Evolutionary conservation across 2,329 filamentous ascomycete species (phyloP).

Genomic region (Mariannaea elegans): DNA sequence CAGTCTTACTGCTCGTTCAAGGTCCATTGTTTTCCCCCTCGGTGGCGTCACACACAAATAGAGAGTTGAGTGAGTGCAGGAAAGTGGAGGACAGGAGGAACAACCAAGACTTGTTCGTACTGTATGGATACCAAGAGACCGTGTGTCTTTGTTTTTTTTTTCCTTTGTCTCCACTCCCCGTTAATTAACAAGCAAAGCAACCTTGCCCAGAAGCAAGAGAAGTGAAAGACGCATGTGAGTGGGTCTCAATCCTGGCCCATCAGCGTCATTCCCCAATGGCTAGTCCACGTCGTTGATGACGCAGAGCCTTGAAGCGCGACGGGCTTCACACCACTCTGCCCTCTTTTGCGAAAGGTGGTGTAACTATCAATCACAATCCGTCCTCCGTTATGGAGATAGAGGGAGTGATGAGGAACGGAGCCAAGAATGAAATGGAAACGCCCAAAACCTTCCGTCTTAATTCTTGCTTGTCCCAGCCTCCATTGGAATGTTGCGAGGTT

Average conservation of each 20-base stretch:
- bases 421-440: background rate
- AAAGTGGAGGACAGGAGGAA: conserved; percentile 8
- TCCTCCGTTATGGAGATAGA: background rate
- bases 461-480: background rate
- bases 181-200: conserved; percentile 15
- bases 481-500: conserved; percentile 5
- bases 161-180: conserved; percentile 29
- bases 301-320: conserved; percentile 32
- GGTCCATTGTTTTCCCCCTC: conserved; percentile 8
- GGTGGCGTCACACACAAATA: conserved; percentile 20
- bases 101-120: conserved; percentile 12
- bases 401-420: background rate
- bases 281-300: conserved; percentile 35
- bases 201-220: conserved; percentile 21
- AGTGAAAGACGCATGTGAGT: conserved; percentile 19
- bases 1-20: conserved; percentile 11
- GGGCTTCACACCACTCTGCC: conserved; percentile 21
- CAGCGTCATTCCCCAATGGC: conserved; percentile 39
- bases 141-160: conserved; percentile 20
- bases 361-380: conserved; percentile 11
- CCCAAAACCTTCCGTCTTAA: conserved; percentile 3
- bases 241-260: conserved; percentile 22
- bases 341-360: conserved; percentile 4
- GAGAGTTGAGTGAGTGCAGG: conserved; percentile 14
- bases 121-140: conserved; percentile 27